phyloP scores from a whole-genome alignment of 2,329 filamentous ascomycete genomes.

The Ceratocystis harringtonii region DNA sequence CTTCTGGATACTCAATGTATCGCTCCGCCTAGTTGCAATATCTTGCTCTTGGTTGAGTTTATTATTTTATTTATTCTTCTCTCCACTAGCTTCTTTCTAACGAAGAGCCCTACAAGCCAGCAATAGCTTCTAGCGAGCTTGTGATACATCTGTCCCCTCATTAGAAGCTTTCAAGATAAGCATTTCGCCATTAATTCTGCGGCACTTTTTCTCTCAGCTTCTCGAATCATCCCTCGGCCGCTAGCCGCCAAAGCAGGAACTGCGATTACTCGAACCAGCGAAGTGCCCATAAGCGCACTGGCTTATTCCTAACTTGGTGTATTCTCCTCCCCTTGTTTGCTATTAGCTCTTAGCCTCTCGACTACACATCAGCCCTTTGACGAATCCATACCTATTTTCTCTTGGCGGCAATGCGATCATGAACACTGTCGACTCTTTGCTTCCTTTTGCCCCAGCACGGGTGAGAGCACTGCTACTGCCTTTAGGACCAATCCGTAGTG shows the following conservation, averaged over 20 bases:
- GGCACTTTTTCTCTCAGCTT: background rate
- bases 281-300: background rate
- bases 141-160: background rate
- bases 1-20: too few relatives aligned
- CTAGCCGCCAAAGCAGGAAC: background rate
- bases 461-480: constrained; percentile 78
- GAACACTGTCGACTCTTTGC: constrained; percentile 67
- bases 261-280: background rate
- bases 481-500: constrained; percentile 68
- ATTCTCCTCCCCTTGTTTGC: background rate
- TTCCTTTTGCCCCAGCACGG: constrained; percentile 81
- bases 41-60: too few relatives aligned
- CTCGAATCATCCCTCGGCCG: background rate
- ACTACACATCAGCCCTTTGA: background rate
- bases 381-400: background rate
- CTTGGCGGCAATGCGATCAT: constrained; percentile 44
- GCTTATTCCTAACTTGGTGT: too few relatives aligned
- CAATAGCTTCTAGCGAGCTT: background rate
- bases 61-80: too few relatives aligned
- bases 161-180: background rate
- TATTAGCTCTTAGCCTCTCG: background rate
- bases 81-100: background rate
- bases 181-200: background rate
- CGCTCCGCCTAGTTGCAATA: background rate
- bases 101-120: background rate